Evolutionary conservation across 2,329 filamentous ascomycete genomes (phyloP).

Genomic region (Thelonectria blattea): DNA sequence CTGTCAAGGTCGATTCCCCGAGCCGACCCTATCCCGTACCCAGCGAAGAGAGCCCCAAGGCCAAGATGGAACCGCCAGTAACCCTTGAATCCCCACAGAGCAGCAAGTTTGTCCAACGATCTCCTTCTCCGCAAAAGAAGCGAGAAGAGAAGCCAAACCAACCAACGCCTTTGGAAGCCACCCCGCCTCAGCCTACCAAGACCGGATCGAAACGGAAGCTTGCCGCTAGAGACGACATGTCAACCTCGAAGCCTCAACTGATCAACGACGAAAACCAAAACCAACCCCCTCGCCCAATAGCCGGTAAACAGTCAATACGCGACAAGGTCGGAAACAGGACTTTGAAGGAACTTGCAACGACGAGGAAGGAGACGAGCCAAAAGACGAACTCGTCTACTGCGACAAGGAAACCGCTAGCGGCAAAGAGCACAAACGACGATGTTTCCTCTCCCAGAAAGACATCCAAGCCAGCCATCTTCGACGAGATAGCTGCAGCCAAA

Average conservation of each 20-base stretch:
- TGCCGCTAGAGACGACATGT: conserved; percentile 60
- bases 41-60: conserved; percentile 33
- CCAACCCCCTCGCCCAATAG: conserved; percentile 23
- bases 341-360: conserved; percentile 53
- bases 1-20: conserved; percentile 60
- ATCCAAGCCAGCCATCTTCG: conserved; percentile 40
- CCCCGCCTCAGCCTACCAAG: conserved; percentile 44
- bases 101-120: conserved; percentile 25
- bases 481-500: conserved; percentile 50
- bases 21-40: conserved; percentile 30
- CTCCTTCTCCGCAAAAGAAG: conserved; percentile 41
- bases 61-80: conserved; percentile 41
- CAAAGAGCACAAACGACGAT: conserved; percentile 66
- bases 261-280: conserved; percentile 43
- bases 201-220: conserved; percentile 64
- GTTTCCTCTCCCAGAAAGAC: conserved; percentile 64
- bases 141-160: conserved; percentile 10
- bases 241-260: conserved; percentile 40
- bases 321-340: conserved; percentile 49
- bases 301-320: conserved; percentile 40
- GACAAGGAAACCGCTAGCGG: conserved; percentile 56
- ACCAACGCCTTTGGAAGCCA: conserved; percentile 15
- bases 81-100: conserved; percentile 40
- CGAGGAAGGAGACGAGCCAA: conserved; percentile 50
- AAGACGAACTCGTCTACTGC: conserved; percentile 37